Evolutionary conservation across 2,329 filamentous ascomycete species (phyloP), one percentile per base, ranked within the genome.

Genomic region (Colletotrichum cereale): DNA sequence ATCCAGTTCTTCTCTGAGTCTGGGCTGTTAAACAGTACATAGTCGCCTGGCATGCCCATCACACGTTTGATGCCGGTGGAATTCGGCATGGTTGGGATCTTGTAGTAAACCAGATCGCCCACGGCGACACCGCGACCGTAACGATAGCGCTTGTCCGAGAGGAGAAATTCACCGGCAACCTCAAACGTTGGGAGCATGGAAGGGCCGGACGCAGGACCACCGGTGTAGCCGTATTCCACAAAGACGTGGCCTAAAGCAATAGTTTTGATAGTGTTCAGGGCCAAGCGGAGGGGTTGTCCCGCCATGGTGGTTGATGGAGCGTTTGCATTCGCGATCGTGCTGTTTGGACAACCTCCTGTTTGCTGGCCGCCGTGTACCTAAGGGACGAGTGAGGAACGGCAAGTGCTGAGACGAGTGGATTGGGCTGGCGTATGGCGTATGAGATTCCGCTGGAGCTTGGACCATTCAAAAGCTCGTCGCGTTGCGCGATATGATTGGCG

Each of bases 121-220:
- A 97, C 91, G 61, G 82, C 78, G 18, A 90, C 78, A 75, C 82
- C 80, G 42, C 91, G 88, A 5, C 96, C 96, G 38, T 89, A 86
- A 8, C 92, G 89, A 80, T 92, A 88, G n/a, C 86, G 83, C 75
- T 90, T 90, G 71, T 90, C 90, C 64, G 93, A 88, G 16, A 95
- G 80, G 57, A 96, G 85, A 80, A 85, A 90, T 78, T 96, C 92
- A 67, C 91, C 91, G 11, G 85, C 81, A 1, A 90, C 85, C 31
- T 87, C 85, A 72, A 98, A 90, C 0, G 94, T 97, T 10, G 96
- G 96, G 62, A 96, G 88, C 96, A 98, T 98, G 24, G 93, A 96
- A 4, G 94, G 90, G 2, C 96, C 96, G 34, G 85, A 85, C 21
- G 90, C 90, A 5, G 85, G 81, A 26, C 87, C 87, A 74, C 91